phyloP scores from a whole-genome alignment of 371 early-diverging fungal genomes.

The Mucor saturninus region DNA sequence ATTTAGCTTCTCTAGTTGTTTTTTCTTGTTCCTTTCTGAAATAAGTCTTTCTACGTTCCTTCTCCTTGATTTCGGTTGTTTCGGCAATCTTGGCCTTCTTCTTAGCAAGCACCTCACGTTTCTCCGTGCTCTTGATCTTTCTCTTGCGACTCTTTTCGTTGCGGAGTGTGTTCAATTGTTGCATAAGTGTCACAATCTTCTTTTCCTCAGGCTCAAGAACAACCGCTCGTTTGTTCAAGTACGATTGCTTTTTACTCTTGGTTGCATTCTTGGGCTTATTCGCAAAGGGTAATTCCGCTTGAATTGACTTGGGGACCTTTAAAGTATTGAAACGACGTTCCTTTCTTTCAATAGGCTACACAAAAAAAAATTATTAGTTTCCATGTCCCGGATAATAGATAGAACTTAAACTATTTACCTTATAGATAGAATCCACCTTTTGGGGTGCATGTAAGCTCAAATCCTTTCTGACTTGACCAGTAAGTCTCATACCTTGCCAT shows the following conservation, averaged over 20 bases:
- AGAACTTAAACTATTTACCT: slow-evolving; percentile 43
- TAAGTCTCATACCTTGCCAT: slow-evolving; percentile 92
- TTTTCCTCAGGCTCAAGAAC: slow-evolving; percentile 89
- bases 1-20: slow-evolving; percentile 15
- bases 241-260: slow-evolving; percentile 52
- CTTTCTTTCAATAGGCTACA: slow-evolving; percentile 80
- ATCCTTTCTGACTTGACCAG: slow-evolving; percentile 89
- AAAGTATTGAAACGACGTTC: slow-evolving; percentile 86
- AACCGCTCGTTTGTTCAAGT: slow-evolving; percentile 80
- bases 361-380: background rate
- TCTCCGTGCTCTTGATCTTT: slow-evolving; percentile 67
- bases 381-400: background rate
- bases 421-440: slow-evolving; percentile 85
- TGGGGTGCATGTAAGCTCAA: slow-evolving; percentile 66
- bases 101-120: slow-evolving; percentile 49
- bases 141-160: slow-evolving; percentile 82
- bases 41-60: slow-evolving; percentile 53
- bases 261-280: slow-evolving; percentile 81
- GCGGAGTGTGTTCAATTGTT: slow-evolving; percentile 85
- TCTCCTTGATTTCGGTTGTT: slow-evolving; percentile 44
- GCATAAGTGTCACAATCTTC: slow-evolving; percentile 82
- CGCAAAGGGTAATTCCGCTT: slow-evolving; percentile 88
- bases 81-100: slow-evolving; percentile 66
- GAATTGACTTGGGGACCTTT: slow-evolving; percentile 81
- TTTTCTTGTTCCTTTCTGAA: slow-evolving; percentile 48